Conservation (phyloP, 2,329 filamentous ascomycete genomes). For the Verruconis gallopava region DNA sequence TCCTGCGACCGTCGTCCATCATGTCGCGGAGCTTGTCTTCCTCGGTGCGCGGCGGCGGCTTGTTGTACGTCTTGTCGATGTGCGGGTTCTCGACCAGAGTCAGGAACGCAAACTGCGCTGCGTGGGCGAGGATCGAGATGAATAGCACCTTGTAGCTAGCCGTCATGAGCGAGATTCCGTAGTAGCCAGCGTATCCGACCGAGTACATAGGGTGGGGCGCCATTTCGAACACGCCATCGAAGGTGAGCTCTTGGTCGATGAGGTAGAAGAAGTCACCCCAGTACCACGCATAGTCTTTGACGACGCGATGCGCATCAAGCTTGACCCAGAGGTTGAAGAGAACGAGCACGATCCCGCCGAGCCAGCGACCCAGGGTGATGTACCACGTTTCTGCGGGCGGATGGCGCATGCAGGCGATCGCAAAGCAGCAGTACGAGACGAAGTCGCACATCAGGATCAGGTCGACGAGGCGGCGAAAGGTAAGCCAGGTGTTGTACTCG, state of each 20-base stretch:
- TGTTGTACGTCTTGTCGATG: constrained; percentile 95
- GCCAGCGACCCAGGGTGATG: constrained; percentile 65
- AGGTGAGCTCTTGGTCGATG: constrained; percentile 93
- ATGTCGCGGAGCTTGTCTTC: constrained; percentile 15
- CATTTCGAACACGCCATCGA: constrained; percentile 98
- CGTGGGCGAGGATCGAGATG: constrained; percentile 90
- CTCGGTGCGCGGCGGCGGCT: constrained; percentile 56
- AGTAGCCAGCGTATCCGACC: constrained; percentile 94
- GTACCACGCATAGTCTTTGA: constrained; percentile 99
- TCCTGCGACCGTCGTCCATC: constrained; percentile 17
- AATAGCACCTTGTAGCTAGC: constrained; percentile 95
- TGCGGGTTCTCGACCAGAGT: constrained; percentile 90
- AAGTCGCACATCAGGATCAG: constrained; percentile 99
- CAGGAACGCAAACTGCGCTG: constrained; percentile 88
- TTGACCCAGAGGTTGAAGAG: constrained; percentile 98
- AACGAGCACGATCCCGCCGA: constrained; percentile 62
- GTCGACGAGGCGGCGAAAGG: constrained; percentile 91
- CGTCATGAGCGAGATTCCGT: constrained; percentile 95
- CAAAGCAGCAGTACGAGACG: constrained; percentile 90
- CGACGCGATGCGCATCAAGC: constrained; percentile 89
- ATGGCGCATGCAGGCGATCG: constrained; percentile 68
- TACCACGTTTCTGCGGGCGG: constrained; percentile 58
- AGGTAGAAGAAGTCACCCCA: constrained; percentile 99
- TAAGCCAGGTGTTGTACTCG: constrained; percentile 98
- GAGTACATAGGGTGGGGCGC: constrained; percentile 98